Evolutionary conservation across 345 rosid genomes (phyloP).

Genomic region (Eutrema heterophyllum): DNA sequence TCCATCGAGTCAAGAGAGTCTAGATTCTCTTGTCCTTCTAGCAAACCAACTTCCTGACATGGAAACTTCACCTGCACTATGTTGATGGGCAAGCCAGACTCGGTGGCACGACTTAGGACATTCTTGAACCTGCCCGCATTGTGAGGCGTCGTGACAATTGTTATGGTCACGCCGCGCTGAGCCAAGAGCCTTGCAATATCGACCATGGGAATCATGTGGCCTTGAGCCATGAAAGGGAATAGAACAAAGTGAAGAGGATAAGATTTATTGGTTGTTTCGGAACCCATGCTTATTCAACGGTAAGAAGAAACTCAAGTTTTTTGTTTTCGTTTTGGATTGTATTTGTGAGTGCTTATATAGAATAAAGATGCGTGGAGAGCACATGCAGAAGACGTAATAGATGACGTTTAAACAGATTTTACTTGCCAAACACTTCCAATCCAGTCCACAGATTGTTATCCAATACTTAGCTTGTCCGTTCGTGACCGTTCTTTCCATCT

Average conservation of each 20-base stretch:
- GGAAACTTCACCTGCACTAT: slow-evolving; percentile 25
- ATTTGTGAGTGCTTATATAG: slow-evolving; percentile 12
- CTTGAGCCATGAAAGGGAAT: slow-evolving; percentile 14
- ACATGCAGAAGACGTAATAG: slow-evolving; percentile 15
- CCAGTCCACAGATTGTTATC: background rate
- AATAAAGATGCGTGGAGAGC: slow-evolving; percentile 6
- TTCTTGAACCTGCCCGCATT: slow-evolving; percentile 27
- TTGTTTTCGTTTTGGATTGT: slow-evolving; percentile 7
- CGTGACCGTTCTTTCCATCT: slow-evolving; percentile 4
- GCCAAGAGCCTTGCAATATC: slow-evolving; percentile 51
- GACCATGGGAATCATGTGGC: slow-evolving; percentile 41
- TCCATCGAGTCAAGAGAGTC: slow-evolving; percentile 25
- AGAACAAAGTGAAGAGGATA: slow-evolving; percentile 19
- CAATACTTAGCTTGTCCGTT: slow-evolving; percentile 14
- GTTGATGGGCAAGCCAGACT: slow-evolving; percentile 28
- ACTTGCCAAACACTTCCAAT: background rate
- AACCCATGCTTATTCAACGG: background rate
- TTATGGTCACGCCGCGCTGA: slow-evolving; percentile 33
- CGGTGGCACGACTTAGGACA: slow-evolving; percentile 8
- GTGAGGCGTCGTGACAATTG: slow-evolving; percentile 43
- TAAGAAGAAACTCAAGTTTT: background rate
- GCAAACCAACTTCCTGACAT: slow-evolving; percentile 27
- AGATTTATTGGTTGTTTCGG: background rate
- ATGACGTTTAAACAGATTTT: slow-evolving; percentile 14
- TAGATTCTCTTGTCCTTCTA: slow-evolving; percentile 33